These are phyloP conservation scores for Xylariomycetidae sp. DNA, from an alignment of 2,329 filamentous ascomycete genomes.

Conservation along the genomic window DNA sequence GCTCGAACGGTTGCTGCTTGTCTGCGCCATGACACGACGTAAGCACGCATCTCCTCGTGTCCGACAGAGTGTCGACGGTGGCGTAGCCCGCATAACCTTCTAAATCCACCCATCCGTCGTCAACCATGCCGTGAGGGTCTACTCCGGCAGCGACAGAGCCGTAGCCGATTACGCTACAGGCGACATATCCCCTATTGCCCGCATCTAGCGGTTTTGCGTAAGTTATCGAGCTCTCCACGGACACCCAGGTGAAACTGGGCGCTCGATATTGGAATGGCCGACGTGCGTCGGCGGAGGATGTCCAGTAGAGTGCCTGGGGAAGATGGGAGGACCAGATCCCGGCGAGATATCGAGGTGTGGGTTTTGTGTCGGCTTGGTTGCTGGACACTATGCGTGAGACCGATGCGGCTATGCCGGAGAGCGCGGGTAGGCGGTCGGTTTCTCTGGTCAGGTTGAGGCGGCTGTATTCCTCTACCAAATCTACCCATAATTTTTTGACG, in stretches of 20 bases:
- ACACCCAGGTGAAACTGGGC: too few relatives aligned
- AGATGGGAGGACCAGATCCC: not conserved
- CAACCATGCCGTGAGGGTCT: not conserved
- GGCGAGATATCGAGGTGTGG: not conserved
- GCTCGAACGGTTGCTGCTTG: not conserved
- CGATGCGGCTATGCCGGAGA: not conserved
- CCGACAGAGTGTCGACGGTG: not conserved
- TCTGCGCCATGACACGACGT: not conserved
- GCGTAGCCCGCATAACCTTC: not conserved
- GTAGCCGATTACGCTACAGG: not conserved
- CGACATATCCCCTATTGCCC: too few relatives aligned
- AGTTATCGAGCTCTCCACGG: too few relatives aligned
- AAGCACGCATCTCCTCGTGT: not conserved
- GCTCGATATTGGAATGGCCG: not conserved
- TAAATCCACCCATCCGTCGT: not conserved
- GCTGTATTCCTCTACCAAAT: not conserved
- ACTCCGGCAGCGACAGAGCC: not conserved
- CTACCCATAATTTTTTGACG: not conserved
- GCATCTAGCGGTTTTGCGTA: too few relatives aligned
- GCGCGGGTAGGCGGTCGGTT: not conserved
- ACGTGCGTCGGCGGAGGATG: not conserved
- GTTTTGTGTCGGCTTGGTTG: too few relatives aligned
- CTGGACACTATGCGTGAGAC: too few relatives aligned
- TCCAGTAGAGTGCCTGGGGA: not conserved
- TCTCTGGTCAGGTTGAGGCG: not conserved